Percentiles rank a stretch among this genome's conserved stretches.
Conservation (phyloP, 441 rosid species). For the Hypseocharis bilobata region DNA sequence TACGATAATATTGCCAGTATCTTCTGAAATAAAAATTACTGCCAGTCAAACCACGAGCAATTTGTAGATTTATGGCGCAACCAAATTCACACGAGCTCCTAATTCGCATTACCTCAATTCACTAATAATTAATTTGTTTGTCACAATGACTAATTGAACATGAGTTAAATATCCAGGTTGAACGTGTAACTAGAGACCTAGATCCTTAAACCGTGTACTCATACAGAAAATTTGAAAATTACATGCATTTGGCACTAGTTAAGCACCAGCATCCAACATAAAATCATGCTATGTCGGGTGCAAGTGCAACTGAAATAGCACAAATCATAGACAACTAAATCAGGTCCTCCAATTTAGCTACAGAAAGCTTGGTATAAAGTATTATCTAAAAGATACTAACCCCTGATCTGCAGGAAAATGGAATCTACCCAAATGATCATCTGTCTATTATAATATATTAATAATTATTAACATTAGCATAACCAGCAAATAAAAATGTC, state of each 20-base stretch:
- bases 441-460: neutral
- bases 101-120: neutral
- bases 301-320: neutral
- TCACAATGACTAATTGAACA: neutral
- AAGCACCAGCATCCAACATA: neutral
- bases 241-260: too few relatives aligned
- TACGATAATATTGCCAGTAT: neutral
- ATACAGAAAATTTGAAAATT: neutral
- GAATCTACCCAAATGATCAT: neutral
- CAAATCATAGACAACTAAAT: neutral
- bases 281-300: neutral
- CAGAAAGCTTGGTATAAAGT: neutral
- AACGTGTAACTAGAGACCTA: neutral
- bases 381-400: neutral
- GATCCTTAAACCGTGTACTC: neutral
- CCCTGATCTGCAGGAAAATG: neutral
- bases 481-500: neutral
- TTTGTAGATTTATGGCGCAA: neutral
- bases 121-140: neutral
- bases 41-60: neutral
- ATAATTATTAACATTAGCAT: conserved; percentile 7
- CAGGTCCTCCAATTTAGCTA: neutral
- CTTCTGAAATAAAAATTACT: neutral
- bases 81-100: neutral
- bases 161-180: neutral